Evolutionary conservation across 148 eudicot genomes (phyloP), one percentile per base, ranked within the genome.

Genomic region (Arbutus unedo): DNA sequence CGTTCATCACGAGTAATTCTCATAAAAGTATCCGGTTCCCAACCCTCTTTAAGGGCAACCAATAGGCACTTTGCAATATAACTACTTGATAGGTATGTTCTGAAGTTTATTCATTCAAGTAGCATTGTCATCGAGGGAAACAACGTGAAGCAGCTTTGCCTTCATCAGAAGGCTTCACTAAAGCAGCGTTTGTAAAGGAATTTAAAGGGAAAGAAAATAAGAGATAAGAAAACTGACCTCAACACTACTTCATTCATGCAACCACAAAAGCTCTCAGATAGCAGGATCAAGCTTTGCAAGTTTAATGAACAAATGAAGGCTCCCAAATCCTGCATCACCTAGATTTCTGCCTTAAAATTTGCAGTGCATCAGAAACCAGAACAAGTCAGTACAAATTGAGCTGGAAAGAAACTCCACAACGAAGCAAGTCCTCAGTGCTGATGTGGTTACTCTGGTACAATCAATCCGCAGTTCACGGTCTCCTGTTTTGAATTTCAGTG

Each of bases 361-460:
- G 25, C 73, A 79, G 68, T 64, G 10, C n/a, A 59, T 57, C 68
- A 78, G 81, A 78, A 23, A 79, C 48, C 51, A 60, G 72, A 60
- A 59, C n/a, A 48, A 13, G 67, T 21, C 66, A 79, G 60, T 13
- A 31, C 53, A 79, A 79, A 67, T 47, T 79, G 70, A 78, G 73
- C 56, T 62, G 51, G 68, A 44, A 53, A 11, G 51, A 78, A 79
- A 66, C 41, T 43, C 45, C 73, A 21, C 21, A 5, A 18, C n/a
- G 72, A 62, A 43, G 55, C 56, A 66, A 10, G 25, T 49, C 82
- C 49, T 38, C 31, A n/a, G 0, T 0, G 72, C 75, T 21, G 72
- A 48, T 4, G 56, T 56, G 56, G 74, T 43, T 50, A 31, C 74
- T 66, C 41, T 43, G 21, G 70, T 79, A 62, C 73, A 31, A 43